Base-by-base conservation (phyloP, 2,329 filamentous ascomycete species). In the Sclerotinia subarctica region DNA sequence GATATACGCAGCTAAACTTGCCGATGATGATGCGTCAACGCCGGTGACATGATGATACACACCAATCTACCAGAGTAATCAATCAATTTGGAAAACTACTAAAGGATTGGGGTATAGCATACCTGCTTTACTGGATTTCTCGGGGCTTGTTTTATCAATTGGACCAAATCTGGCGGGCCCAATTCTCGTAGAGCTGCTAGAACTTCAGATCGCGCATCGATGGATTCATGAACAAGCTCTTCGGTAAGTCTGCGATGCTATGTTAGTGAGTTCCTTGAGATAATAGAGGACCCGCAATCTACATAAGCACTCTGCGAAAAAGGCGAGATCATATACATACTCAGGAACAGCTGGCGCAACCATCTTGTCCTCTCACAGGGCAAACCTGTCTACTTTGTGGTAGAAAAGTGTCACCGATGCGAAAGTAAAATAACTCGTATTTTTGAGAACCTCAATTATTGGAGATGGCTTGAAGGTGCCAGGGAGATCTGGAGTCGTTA, bases 1-100 rank as follows among this genome's bases (percentile, higher is more conserved):
- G 81, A 99, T 96, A 80, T 99, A 99, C 74, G 95, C 95, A 52
- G 95, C 95, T 69, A 99, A 83, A 81, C 94, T 98, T 69, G 95
- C 95, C 13, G 95, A 98, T 8, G 95, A 98, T 2, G 95, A 99
- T 60, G 95, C 95, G 81, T 99, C 95, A 77, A 97, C 90, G 70
- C 95, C 95, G 51, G 93, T 97, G 74, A 97, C 94, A 88, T 99
- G 95, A 79, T 99, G 95, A 78, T 99, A 99, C 67, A 97, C 90
- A 69, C 95, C 95, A 70, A 89, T 89, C 91, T 97, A 15, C 17
- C 49, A 49, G 26, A 46, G 24, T 19, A 26, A 49, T 66, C 74
- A 57, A 76, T 70, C 38, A 69, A 47, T 4, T 52, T 47, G 49
- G 6, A n/a, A 56, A 47, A n/a, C 24, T 53, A 24, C 11, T 42